Evolutionary conservation across 768 basidiomycete species (phyloP), one percentile per base, ranked within the genome.

Genomic region (Asterophora lycoperdoides): DNA sequence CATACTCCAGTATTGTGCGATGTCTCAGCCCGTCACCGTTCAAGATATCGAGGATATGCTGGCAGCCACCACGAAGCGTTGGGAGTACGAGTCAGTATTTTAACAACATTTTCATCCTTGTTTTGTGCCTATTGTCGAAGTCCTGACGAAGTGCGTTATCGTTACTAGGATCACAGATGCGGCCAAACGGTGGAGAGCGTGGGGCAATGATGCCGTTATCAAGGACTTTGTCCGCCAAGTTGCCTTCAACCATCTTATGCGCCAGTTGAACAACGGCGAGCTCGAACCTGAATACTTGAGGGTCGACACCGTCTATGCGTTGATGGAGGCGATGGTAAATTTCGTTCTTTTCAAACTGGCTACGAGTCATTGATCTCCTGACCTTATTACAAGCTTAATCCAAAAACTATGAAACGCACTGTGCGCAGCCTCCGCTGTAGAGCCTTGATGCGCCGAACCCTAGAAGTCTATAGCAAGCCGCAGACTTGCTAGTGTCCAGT

Each of bases 401-500:
- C 55, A 2, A 51, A 47, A 50, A 56, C 46, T 37, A 47, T 55
- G 51, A 56, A 56, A 51, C 52, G 56, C 33, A 54, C 56, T 30
- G 52, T 49, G 15, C 36, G 48, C 37, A 53, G 51, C 48, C 55
- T 52, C 48, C 56, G 61, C 52, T 63, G 60, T 47, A 52, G 50
- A 46, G 54, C 49, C 1, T 34, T 49, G 42, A 53, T 46, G 43
- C 50, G 50, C 23, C 46, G 53, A 34, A 54, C 28, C 30, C 42
- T 55, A 30, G 48, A 44, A 48, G 46, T 40, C 11, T 46, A 48
- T 20, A 28, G 32, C 13, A 43, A 48, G 17, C 10, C 32, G 20
- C 46, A 44, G 37, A 28, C 36, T 11, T 49, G 37, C 38, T 44
- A 29, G 15, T 34, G 19, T 15, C n/a, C 14, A 18, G 17, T 26